phyloP scores from a whole-genome alignment of 352 stramenopile species.

The Globisporangium perplexum region DNA sequence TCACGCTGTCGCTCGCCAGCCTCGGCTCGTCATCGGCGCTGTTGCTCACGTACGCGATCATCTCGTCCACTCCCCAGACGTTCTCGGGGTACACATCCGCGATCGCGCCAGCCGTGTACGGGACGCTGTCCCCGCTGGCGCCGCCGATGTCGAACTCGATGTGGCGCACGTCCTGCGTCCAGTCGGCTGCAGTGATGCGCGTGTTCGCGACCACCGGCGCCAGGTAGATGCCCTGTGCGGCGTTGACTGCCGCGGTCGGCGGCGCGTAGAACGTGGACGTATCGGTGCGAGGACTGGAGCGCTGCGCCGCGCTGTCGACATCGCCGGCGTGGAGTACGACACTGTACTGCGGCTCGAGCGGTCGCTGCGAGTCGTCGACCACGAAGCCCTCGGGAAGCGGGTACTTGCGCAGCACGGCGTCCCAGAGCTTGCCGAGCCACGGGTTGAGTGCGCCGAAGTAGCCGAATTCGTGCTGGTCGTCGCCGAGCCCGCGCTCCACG shows the following conservation, averaged over 20 bases:
- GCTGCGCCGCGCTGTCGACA: background rate
- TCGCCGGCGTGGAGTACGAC: slow-evolving; percentile 20
- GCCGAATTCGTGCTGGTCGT: slow-evolving; percentile 86
- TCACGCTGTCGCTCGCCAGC: slow-evolving; percentile 22
- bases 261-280: slow-evolving; percentile 56
- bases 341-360: slow-evolving; percentile 43
- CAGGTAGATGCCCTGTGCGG: slow-evolving; percentile 36
- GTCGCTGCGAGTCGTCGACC: slow-evolving; percentile 61
- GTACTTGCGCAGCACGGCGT: slow-evolving; percentile 36
- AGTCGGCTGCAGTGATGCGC: slow-evolving; percentile 58
- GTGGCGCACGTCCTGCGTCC: slow-evolving; percentile 80
- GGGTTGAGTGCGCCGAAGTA: slow-evolving; percentile 83
- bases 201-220: slow-evolving; percentile 57
- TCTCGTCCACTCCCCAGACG: slow-evolving; percentile 51
- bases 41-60: slow-evolving; percentile 43
- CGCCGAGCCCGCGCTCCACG: slow-evolving; percentile 69
- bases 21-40: background rate
- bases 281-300: slow-evolving; percentile 21
- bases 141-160: slow-evolving; percentile 55
- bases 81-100: slow-evolving; percentile 80
- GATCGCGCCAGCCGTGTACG: slow-evolving; percentile 68
- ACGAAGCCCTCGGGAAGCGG: slow-evolving; percentile 44
- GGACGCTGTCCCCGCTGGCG: background rate
- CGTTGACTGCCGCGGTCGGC: slow-evolving; percentile 33
- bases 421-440: slow-evolving; percentile 76